These are phyloP conservation scores for Hypoxylon sp. DNA, from an alignment of 2,329 filamentous ascomycete species.

Conservation along the genomic window DNA sequence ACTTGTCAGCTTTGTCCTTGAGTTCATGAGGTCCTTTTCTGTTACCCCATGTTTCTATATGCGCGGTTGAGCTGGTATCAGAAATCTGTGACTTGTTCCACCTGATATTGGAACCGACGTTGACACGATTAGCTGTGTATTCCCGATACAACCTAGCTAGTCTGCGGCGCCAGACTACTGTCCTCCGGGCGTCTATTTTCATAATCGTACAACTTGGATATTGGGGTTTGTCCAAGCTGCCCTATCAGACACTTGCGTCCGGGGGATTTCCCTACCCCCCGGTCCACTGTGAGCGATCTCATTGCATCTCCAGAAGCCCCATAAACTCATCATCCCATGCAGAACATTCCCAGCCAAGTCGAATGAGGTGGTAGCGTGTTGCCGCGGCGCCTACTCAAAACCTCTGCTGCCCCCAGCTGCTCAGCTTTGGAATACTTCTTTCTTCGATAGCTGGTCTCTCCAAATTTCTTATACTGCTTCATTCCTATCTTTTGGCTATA, in stretches of 20 bases:
- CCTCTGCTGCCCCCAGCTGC: slow-evolving; percentile 58
- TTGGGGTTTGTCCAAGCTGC: slow-evolving; percentile 52
- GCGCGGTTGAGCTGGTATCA: slow-evolving; percentile 23
- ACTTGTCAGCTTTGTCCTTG: slow-evolving; percentile 18
- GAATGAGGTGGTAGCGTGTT: slow-evolving; percentile 52
- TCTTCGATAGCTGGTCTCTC: slow-evolving; percentile 70
- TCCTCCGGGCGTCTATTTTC: slow-evolving; percentile 61
- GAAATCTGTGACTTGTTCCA: slow-evolving; percentile 42
- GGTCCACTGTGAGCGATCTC: slow-evolving; percentile 56
- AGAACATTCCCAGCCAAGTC: slow-evolving; percentile 50
- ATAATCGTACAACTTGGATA: slow-evolving; percentile 56
- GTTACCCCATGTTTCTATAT: slow-evolving; percentile 22
- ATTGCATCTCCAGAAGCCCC: slow-evolving; percentile 54
- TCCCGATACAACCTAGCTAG: slow-evolving; percentile 45
- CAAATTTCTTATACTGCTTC: slow-evolving; percentile 56
- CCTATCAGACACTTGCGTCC: slow-evolving; percentile 59
- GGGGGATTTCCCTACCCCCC: slow-evolving; percentile 56
- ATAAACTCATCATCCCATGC: slow-evolving; percentile 57
- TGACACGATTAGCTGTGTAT: slow-evolving; percentile 45
- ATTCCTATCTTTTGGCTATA: slow-evolving; percentile 51
- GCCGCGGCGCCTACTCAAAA: slow-evolving; percentile 65
- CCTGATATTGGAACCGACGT: slow-evolving; percentile 36
- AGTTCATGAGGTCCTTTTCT: slow-evolving; percentile 17
- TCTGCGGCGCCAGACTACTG: slow-evolving; percentile 54
- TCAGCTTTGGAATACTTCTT: slow-evolving; percentile 54